A percentile compares a stretch with the other conserved stretches of the same genome.
Conservation (phyloP, 139 green algal genomes). For the Ettlia oleoabundans region DNA sequence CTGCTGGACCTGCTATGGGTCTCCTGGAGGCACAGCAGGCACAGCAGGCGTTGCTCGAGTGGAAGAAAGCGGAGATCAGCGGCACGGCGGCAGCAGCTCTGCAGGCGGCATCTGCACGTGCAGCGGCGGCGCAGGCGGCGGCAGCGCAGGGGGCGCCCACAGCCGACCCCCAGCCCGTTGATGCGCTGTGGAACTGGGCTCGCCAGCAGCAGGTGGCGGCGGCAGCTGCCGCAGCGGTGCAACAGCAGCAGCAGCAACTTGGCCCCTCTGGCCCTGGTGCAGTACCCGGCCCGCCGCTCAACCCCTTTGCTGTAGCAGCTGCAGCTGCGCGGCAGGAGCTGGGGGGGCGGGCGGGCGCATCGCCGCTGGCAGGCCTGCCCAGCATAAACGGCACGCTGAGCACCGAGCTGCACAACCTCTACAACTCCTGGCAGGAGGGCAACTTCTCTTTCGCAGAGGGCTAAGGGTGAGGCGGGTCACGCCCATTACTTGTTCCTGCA, state of each 20-base stretch:
- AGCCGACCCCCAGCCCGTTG: neutral
- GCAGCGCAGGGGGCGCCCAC: neutral
- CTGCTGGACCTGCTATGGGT: neutral
- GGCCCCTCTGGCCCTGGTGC: neutral
- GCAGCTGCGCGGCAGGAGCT: neutral
- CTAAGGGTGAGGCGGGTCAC: no score
- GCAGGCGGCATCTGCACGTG: neutral
- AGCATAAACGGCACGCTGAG: neutral
- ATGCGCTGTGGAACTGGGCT: neutral
- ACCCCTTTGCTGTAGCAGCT: neutral
- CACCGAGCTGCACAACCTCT: slow-evolving; percentile 10
- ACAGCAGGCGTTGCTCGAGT: neutral
- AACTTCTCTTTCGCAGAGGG: neutral
- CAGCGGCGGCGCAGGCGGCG: neutral
- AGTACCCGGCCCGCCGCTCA: neutral
- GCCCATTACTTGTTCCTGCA: no score
- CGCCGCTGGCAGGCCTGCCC: neutral
- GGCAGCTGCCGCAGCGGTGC: no score
- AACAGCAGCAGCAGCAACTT: neutral
- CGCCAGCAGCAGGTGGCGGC: no score
- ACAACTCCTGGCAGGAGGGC: neutral
- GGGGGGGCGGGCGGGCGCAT: neutral
- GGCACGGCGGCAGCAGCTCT: neutral
- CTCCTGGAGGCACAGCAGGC: neutral
- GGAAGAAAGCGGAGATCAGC: neutral